Conservation (phyloP, 768 basidiomycete species). For the Peribolospora baueri region DNA sequence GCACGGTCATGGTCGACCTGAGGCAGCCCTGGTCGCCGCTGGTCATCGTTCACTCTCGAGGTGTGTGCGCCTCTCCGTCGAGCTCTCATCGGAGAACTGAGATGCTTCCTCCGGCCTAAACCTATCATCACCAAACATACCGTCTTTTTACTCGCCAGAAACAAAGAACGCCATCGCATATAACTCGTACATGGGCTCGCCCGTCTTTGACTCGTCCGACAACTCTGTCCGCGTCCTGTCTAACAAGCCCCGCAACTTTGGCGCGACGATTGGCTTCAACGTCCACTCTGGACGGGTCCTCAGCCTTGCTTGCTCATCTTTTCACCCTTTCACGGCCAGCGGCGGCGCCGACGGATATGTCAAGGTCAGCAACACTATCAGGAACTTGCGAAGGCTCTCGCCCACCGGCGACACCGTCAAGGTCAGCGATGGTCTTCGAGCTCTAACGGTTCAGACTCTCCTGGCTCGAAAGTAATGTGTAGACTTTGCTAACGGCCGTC, state of each 20-base stretch:
- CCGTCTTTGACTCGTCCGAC: constrained; percentile 59
- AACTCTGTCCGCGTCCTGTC: constrained; percentile 53
- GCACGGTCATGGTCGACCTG: constrained; percentile 50
- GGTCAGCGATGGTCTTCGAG: no score
- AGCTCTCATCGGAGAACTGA: neutral
- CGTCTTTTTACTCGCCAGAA: constrained; percentile 24
- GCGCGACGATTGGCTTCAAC: constrained; percentile 22
- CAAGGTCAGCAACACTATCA: constrained; percentile 9
- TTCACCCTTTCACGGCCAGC: constrained; percentile 62
- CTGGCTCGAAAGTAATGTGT: constrained; percentile 8
- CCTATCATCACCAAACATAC: neutral
- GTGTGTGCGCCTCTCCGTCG: constrained; percentile 4
- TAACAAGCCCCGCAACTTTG: constrained; percentile 49
- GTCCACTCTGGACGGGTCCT: neutral
- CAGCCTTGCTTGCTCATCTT: constrained; percentile 46
- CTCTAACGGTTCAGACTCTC: constrained; percentile 2
- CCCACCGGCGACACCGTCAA: neutral
- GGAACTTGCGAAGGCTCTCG: neutral
- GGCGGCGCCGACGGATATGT: constrained; percentile 57
- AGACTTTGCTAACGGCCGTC: neutral
- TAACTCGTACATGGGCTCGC: constrained; percentile 41
- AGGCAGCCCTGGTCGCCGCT: constrained; percentile 25
- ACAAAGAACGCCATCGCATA: constrained; percentile 44
- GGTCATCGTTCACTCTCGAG: constrained; percentile 6
- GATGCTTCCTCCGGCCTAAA: no score